Evolutionary conservation across 208 protist species (phyloP).

Genomic region (Entamoeba dispar): DNA sequence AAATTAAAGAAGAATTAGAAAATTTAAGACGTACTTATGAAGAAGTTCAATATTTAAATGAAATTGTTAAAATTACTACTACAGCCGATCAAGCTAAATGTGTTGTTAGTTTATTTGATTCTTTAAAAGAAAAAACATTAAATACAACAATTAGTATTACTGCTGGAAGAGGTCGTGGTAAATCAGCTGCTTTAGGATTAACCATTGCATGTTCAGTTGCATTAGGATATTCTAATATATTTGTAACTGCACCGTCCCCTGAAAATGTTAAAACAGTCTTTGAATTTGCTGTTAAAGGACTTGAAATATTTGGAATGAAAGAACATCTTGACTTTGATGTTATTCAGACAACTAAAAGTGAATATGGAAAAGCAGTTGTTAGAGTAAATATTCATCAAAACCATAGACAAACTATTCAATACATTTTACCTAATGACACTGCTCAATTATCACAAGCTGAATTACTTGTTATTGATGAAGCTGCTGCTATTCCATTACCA

Average conservation of each 20-base stretch:
- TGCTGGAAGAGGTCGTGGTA: constrained; percentile 82
- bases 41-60: constrained; percentile 45
- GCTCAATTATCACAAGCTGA: background rate
- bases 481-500: constrained; percentile 91
- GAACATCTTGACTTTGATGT: constrained; percentile 87
- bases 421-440: constrained; percentile 51
- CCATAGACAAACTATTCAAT: constrained; percentile 83
- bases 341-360: background rate
- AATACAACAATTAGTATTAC: constrained; percentile 78
- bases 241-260: constrained; percentile 84
- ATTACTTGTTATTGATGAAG: constrained; percentile 89
- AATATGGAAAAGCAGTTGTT: constrained; percentile 72
- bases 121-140: constrained; percentile 63
- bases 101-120: constrained; percentile 80
- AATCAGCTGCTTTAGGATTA: constrained; percentile 70
- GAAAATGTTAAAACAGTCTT: constrained; percentile 96
- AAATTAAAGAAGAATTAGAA: background rate
- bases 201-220: constrained; percentile 72
- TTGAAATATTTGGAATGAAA: constrained; percentile 67
- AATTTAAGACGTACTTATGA: constrained; percentile 1
- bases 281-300: constrained; percentile 82
- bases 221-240: constrained; percentile 94
- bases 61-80: constrained; percentile 59
- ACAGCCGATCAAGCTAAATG: constrained; percentile 82
- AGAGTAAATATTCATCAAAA: constrained; percentile 64